A percentile compares a stretch with the other conserved stretches of the same genome.
Evolutionary conservation across 2,329 filamentous ascomycete genomes (phyloP).

Genomic region (Penicillium sp.): DNA sequence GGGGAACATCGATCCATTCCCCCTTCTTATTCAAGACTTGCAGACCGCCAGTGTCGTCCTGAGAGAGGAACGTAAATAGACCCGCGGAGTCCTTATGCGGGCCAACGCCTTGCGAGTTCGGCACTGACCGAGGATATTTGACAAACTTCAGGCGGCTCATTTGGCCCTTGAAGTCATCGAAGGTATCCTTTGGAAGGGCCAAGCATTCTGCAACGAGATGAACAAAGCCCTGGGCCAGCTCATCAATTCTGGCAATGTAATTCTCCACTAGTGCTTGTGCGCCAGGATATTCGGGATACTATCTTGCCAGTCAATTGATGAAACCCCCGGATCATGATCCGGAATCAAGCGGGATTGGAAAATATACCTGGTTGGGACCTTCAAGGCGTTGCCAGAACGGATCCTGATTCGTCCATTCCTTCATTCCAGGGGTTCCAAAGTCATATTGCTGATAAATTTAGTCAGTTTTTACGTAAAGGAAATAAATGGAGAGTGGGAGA

Average conservation of each 20-base stretch:
- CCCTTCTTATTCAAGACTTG: conserved; percentile 53
- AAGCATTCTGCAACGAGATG: conserved; percentile 59
- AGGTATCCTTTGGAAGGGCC: conserved; percentile 53
- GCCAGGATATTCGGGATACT: conserved; percentile 35
- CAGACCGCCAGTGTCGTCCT: conserved; percentile 50
- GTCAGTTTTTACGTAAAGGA: neutral
- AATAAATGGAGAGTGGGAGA: neutral
- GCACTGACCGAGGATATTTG: conserved; percentile 53
- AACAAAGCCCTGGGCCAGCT: conserved; percentile 57
- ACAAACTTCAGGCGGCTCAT: conserved; percentile 61
- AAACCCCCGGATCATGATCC: neutral
- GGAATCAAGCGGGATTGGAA: neutral
- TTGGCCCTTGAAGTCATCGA: conserved; percentile 51
- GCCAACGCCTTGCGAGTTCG: conserved; percentile 57
- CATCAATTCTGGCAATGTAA: conserved; percentile 56
- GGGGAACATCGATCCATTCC: conserved; percentile 51
- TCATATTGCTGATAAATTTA: conserved; percentile 49
- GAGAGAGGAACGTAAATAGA: conserved; percentile 47
- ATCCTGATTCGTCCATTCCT: conserved; percentile 46
- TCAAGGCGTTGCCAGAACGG: conserved; percentile 46
- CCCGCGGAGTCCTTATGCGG: conserved; percentile 61
- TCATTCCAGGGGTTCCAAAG: conserved; percentile 39
- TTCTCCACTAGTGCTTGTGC: conserved; percentile 44
- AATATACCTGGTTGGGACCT: conserved; percentile 35
- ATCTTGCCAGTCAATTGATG: neutral